Conservation (phyloP, 306 rosid genomes). For the Vigna reflexopilosa region DNA sequence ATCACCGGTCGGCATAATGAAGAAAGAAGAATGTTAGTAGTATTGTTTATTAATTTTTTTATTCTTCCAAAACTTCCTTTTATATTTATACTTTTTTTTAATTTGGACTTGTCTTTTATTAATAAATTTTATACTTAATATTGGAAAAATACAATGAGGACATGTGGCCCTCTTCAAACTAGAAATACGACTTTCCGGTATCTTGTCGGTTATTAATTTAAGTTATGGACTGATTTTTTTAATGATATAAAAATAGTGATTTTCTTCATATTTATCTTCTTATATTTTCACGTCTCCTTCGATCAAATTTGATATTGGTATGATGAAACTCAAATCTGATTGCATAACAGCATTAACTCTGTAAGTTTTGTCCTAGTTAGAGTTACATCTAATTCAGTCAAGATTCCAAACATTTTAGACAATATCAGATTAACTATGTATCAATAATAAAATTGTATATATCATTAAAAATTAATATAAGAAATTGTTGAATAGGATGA, state of each 20-base stretch:
- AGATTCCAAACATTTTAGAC: too few relatives aligned
- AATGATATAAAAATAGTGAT: not conserved
- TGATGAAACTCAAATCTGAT: too few relatives aligned
- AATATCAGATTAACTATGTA: too few relatives aligned
- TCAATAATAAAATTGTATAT: too few relatives aligned
- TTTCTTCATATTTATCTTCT: not conserved
- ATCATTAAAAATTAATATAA: too few relatives aligned
- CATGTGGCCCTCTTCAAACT: not conserved
- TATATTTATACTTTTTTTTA: not conserved
- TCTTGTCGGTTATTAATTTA: slow-evolving; percentile 14
- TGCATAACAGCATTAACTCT: too few relatives aligned
- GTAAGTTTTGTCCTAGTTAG: too few relatives aligned
- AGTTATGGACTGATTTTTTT: not conserved
- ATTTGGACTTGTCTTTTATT: not conserved
- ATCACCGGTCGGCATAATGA: not conserved
- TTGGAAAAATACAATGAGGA: not conserved
- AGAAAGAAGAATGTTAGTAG: not conserved
- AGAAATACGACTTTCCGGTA: not conserved
- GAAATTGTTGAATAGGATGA: too few relatives aligned
- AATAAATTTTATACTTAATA: not conserved
- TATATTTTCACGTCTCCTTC: too few relatives aligned
- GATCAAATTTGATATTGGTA: too few relatives aligned
- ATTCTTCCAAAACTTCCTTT: not conserved
- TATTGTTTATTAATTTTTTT: not conserved
- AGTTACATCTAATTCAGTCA: too few relatives aligned